A percentile compares a stretch with the other conserved stretches of the same genome.
These are phyloP conservation scores for Talaromyces stipitatus DNA, from an alignment of 495 filamentous ascomycete genomes.

Conservation along the genomic window DNA sequence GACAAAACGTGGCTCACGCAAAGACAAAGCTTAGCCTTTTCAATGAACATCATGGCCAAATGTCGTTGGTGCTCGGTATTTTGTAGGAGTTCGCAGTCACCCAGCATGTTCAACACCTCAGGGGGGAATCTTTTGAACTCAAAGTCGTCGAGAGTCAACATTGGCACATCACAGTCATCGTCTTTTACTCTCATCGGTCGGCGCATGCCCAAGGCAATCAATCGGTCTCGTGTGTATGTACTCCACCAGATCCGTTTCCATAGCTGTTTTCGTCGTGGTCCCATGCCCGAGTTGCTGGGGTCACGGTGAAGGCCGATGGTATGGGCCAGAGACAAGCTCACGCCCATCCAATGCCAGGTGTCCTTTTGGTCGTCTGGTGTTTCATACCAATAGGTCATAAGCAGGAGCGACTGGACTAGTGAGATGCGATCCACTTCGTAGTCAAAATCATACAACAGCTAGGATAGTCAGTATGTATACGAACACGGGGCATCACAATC, in stretches of 20 bases:
- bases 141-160: slow-evolving; percentile 78
- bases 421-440: slow-evolving; percentile 75
- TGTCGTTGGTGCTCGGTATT: slow-evolving; percentile 60
- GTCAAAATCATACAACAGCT: slow-evolving; percentile 75
- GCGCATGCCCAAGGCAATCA: slow-evolving; percentile 85
- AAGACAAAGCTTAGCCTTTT: slow-evolving; percentile 82
- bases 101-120: slow-evolving; percentile 54
- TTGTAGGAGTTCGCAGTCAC: slow-evolving; percentile 57
- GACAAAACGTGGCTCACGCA: slow-evolving; percentile 77
- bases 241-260: slow-evolving; percentile 97
- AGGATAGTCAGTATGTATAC: slow-evolving; percentile 3
- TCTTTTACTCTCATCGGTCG: slow-evolving; percentile 83
- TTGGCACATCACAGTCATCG: slow-evolving; percentile 83
- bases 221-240: slow-evolving; percentile 80
- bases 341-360: slow-evolving; percentile 89
- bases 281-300: slow-evolving; percentile 67
- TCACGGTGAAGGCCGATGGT: slow-evolving; percentile 80
- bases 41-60: slow-evolving; percentile 79
- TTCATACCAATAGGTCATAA: slow-evolving; percentile 91
- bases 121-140: slow-evolving; percentile 60
- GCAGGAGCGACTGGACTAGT: slow-evolving; percentile 72
- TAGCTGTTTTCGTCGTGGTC: slow-evolving; percentile 58
- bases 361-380: slow-evolving; percentile 86
- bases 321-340: slow-evolving; percentile 73
- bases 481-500: neutral